phyloP scores from a whole-genome alignment of 257 asterid genomes.

The Nicotiana noctiflora region DNA sequence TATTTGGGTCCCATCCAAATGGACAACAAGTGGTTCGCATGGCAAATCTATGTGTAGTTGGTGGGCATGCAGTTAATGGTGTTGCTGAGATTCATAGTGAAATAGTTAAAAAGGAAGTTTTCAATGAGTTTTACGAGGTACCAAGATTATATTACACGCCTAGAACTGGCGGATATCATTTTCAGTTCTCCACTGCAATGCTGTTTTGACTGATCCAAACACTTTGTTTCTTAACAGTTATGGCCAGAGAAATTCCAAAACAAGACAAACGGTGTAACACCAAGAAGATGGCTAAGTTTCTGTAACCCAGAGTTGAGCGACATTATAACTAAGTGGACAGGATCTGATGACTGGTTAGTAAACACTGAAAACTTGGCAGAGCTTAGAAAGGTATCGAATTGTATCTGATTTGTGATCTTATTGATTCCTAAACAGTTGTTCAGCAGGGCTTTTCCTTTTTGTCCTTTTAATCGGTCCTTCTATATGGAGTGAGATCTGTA shows the following conservation, averaged over 20 bases:
- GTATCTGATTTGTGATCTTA: neutral
- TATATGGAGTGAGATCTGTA: neutral
- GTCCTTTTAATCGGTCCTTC: neutral
- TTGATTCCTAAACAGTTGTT: neutral
- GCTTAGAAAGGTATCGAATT: conserved; percentile 48
- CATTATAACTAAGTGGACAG: conserved; percentile 71
- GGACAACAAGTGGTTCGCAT: conserved; percentile 62
- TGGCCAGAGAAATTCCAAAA: conserved; percentile 84
- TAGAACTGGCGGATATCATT: neutral
- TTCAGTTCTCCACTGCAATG: neutral
- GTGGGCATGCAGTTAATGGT: conserved; percentile 86
- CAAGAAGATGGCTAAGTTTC: conserved; percentile 79
- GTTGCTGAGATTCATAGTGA: conserved; percentile 89
- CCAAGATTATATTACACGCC: neutral
- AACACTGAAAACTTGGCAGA: conserved; percentile 60
- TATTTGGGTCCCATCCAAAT: conserved; percentile 22
- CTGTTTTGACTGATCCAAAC: neutral
- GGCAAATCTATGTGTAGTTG: conserved; percentile 85
- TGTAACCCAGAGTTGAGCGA: conserved; percentile 66
- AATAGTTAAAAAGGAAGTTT: conserved; percentile 71
- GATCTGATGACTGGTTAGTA: conserved; percentile 62
- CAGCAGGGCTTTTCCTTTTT: neutral
- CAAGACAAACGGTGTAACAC: conserved; percentile 86
- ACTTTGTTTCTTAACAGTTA: neutral
- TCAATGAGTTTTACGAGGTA: conserved; percentile 75